Evolutionary conservation across 2,329 filamentous ascomycete species (phyloP).

Genomic region (Diplodia intermedia): DNA sequence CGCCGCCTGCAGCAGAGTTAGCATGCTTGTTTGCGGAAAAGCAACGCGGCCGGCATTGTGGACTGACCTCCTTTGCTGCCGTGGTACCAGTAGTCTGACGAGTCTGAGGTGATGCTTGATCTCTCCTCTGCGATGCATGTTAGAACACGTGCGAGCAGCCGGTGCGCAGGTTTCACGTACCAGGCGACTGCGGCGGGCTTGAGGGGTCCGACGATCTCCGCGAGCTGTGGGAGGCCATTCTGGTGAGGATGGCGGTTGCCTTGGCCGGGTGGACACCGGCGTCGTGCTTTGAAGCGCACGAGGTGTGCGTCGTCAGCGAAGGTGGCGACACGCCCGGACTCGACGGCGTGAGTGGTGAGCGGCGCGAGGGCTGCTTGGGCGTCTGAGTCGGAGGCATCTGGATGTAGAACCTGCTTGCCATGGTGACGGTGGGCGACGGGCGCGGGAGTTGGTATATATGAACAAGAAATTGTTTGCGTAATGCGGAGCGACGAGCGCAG

Average conservation of each 20-base stretch:
- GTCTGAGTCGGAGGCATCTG: constrained; percentile 48
- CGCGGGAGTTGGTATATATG: constrained; percentile 1
- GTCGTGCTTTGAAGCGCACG: constrained; percentile 50
- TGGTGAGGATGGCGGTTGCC: constrained; percentile 52
- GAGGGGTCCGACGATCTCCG: constrained; percentile 41
- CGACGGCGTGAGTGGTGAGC: constrained; percentile 54
- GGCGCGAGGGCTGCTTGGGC: constrained; percentile 45
- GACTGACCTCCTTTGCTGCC: constrained; percentile 48
- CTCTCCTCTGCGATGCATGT: constrained; percentile 37
- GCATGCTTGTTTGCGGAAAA: constrained; percentile 42
- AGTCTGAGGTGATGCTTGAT: constrained; percentile 46
- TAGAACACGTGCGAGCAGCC: constrained; percentile 10
- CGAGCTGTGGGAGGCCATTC: constrained; percentile 52
- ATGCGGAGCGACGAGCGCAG: constrained; percentile 29
- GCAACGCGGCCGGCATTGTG: constrained; percentile 5
- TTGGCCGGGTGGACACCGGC: constrained; percentile 50
- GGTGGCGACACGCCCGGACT: constrained; percentile 51
- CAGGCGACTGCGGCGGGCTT: constrained; percentile 28
- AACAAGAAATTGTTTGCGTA: constrained; percentile 14
- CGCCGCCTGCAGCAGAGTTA: constrained; percentile 15
- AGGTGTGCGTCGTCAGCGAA: constrained; percentile 51
- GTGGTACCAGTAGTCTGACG: constrained; percentile 47
- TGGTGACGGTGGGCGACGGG: constrained; percentile 34
- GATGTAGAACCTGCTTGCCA: constrained; percentile 49
- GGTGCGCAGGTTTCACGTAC: constrained; percentile 19